phyloP scores from a whole-genome alignment of 2,329 filamentous ascomycete genomes.

The Phialocephala sp. region DNA sequence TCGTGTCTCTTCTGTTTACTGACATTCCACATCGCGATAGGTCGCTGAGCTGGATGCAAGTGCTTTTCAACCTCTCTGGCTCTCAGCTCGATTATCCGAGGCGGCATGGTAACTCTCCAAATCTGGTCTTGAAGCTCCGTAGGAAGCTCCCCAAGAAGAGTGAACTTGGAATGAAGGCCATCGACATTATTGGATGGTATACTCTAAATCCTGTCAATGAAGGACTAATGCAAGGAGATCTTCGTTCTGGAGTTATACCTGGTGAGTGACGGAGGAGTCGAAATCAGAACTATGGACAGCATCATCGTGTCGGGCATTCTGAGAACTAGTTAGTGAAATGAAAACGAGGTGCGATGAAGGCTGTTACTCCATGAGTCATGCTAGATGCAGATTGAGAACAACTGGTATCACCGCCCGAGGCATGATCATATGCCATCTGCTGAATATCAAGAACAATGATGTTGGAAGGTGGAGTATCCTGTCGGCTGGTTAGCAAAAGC shows the following conservation, averaged over 20 bases:
- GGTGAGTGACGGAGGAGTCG: background rate
- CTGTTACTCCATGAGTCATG: no score
- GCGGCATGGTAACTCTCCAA: background rate
- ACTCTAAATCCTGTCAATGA: background rate
- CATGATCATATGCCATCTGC: no score
- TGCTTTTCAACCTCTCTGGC: background rate
- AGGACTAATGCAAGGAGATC: background rate
- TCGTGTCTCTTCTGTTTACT: background rate
- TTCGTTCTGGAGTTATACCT: background rate
- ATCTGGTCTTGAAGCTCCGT: conserved; percentile 4
- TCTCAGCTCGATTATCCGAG: conserved; percentile 1
- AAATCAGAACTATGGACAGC: background rate
- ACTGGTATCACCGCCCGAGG: no score
- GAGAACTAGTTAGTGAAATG: no score
- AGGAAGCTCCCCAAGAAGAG: background rate
- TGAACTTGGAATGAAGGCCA: background rate
- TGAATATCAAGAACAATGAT: background rate
- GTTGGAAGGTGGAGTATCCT: background rate
- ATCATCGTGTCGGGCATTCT: background rate
- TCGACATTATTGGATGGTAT: background rate
- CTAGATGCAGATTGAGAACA: no score
- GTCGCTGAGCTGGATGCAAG: background rate
- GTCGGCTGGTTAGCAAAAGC: background rate
- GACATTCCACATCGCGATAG: background rate
- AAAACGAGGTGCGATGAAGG: no score